A percentile compares a stretch with the other conserved stretches of the same genome.
phyloP scores from a whole-genome alignment of 1,284 basidiomycete species.

The Ustilago curta region DNA sequence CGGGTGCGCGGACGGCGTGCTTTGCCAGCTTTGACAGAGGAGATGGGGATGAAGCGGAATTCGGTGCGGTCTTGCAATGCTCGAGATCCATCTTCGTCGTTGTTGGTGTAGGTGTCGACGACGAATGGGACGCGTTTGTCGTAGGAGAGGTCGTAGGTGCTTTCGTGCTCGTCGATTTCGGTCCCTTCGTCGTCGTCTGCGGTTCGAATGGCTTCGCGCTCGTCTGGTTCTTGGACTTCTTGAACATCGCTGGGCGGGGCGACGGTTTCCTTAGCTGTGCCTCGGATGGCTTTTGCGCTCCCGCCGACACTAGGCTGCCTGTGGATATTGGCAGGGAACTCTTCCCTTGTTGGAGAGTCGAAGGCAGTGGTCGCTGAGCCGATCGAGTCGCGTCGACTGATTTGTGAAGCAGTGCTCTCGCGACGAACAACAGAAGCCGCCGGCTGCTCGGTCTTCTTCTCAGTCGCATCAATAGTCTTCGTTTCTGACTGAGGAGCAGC shows the following conservation, averaged over 20 bases:
- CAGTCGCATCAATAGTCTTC: not conserved
- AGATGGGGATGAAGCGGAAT: conserved; percentile 52
- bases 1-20: conserved; percentile 45
- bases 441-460: conserved; percentile 4
- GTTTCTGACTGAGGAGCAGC: not conserved
- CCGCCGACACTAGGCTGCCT: conserved; percentile 7
- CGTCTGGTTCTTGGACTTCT: conserved; percentile 37
- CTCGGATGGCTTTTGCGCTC: conserved; percentile 9
- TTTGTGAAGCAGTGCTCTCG: conserved; percentile 29
- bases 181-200: conserved; percentile 26
- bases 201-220: not conserved
- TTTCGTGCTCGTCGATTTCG: conserved; percentile 39
- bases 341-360: conserved; percentile 44
- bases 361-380: conserved; percentile 53
- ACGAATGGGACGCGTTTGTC: conserved; percentile 27
- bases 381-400: conserved; percentile 47
- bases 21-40: conserved; percentile 39
- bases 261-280: conserved; percentile 26
- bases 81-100: conserved; percentile 16
- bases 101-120: conserved; percentile 29
- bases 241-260: conserved; percentile 56
- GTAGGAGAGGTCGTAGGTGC: conserved; percentile 17
- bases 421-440: conserved; percentile 14
- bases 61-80: conserved; percentile 14
- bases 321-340: conserved; percentile 16